phyloP scores from a whole-genome alignment of 495 filamentous ascomycete species.

The Penicillium silybi region DNA sequence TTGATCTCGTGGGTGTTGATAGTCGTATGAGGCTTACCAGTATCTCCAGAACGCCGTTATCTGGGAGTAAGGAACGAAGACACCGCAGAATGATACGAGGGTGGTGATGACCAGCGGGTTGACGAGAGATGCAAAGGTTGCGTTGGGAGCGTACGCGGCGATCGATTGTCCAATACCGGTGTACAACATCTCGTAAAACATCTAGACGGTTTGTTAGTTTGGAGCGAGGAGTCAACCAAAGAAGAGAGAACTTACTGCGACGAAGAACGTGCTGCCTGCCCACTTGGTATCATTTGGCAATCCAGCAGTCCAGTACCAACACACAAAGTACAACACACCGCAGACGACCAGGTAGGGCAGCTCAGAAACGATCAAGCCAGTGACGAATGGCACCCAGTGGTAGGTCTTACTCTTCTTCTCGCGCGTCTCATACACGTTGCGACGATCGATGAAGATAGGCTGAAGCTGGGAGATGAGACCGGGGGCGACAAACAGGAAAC shows the following conservation, averaged over 20 bases:
- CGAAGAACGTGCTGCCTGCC: no score
- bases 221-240: no score
- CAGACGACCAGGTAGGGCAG: conserved; percentile 50
- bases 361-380: conserved; percentile 48
- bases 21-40: no score
- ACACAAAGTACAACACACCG: conserved; percentile 45
- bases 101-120: conserved; percentile 53
- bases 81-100: conserved; percentile 52
- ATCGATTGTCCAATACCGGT: conserved; percentile 59
- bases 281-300: no score
- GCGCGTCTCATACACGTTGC: conserved; percentile 48
- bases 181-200: conserved; percentile 49
- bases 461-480: conserved; percentile 50
- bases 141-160: conserved; percentile 54
- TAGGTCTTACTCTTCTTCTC: conserved; percentile 54
- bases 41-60: conserved; percentile 60
- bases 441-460: conserved; percentile 50
- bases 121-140: conserved; percentile 50
- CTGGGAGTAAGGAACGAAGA: conserved; percentile 32
- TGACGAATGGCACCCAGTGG: conserved; percentile 50
- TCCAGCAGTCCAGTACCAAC: conserved; percentile 37
- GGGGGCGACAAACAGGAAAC: conserved; percentile 48
- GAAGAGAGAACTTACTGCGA: no score
- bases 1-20: no score
- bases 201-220: no score